phyloP scores from a whole-genome alignment of 2,329 filamentous ascomycete genomes.

The Parasarocladium wereldwijsianum region DNA sequence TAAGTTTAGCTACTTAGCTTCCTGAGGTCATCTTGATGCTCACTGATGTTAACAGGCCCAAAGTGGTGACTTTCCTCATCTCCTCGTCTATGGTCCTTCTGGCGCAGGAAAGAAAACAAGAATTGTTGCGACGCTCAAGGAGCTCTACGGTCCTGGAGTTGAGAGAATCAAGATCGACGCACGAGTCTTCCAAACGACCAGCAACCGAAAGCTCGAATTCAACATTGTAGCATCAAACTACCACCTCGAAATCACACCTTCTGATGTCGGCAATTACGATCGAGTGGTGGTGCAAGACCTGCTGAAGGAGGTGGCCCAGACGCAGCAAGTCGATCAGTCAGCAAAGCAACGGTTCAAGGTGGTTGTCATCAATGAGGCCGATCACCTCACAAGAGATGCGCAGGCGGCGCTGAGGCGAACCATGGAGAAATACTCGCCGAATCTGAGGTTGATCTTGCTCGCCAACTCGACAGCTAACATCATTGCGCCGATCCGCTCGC shows the following conservation, averaged over 20 bases:
- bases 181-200: slow-evolving; percentile 86
- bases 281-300: slow-evolving; percentile 91
- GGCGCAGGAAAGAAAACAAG: slow-evolving; percentile 97
- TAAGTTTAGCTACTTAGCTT: slow-evolving; percentile 27
- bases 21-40: slow-evolving; percentile 6
- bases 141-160: slow-evolving; percentile 89
- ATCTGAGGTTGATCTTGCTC: slow-evolving; percentile 77
- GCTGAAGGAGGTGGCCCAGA: slow-evolving; percentile 95
- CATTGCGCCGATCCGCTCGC: slow-evolving; percentile 90
- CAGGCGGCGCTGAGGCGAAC: slow-evolving; percentile 88
- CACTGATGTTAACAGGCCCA: slow-evolving; percentile 48
- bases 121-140: slow-evolving; percentile 87
- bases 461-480: slow-evolving; percentile 97
- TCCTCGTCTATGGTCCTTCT: slow-evolving; percentile 91
- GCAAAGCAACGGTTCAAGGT: slow-evolving; percentile 95
- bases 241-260: slow-evolving; percentile 95
- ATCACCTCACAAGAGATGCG: slow-evolving; percentile 84
- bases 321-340: slow-evolving; percentile 89
- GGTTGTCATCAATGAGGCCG: slow-evolving; percentile 97
- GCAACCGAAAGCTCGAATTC: slow-evolving; percentile 96
- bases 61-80: slow-evolving; percentile 93
- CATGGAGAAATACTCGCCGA: slow-evolving; percentile 99
- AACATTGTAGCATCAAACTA: slow-evolving; percentile 97
- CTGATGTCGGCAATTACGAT: slow-evolving; percentile 92
- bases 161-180: slow-evolving; percentile 99